Evolutionary conservation across 495 filamentous ascomycete genomes (phyloP).

Genomic region (Aspergillus bertholletiae): DNA sequence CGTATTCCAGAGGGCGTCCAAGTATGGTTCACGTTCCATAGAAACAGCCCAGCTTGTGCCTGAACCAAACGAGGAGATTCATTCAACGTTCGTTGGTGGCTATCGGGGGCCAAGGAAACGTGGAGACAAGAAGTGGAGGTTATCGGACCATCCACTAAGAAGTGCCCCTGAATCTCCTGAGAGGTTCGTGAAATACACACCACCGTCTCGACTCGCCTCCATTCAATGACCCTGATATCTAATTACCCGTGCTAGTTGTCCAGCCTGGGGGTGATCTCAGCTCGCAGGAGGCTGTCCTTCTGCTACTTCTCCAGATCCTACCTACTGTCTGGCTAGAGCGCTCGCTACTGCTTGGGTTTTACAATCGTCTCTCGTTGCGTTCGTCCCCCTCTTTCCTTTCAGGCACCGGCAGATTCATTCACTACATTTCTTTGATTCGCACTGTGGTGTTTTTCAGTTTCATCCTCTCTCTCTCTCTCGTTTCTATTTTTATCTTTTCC

Average conservation of each 20-base stretch:
- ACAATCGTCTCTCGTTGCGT: background rate
- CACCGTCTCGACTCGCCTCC: background rate
- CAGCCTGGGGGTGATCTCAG: conserved; percentile 10
- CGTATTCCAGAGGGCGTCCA: too few species aligned
- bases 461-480: too few species aligned
- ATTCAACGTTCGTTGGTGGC: background rate
- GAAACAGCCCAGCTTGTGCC: background rate
- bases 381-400: conserved; percentile 3
- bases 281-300: background rate
- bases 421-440: conserved; percentile 2
- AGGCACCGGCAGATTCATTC: background rate
- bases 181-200: conserved; percentile 9
- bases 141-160: conserved; percentile 14
- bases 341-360: background rate
- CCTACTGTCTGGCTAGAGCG: background rate
- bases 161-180: conserved; percentile 14
- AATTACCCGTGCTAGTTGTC: conserved; percentile 10
- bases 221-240: conserved; percentile 21
- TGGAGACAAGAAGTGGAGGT: conserved; percentile 14
- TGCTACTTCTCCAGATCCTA: conserved; percentile 3
- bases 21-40: too few species aligned
- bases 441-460: background rate
- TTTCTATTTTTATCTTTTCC: too few species aligned
- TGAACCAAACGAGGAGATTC: background rate
- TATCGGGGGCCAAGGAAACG: conserved; percentile 1